Evolutionary conservation across 169 alveolate species (phyloP), one percentile per base, ranked within the genome.

Genomic region (Babesia ovis): DNA sequence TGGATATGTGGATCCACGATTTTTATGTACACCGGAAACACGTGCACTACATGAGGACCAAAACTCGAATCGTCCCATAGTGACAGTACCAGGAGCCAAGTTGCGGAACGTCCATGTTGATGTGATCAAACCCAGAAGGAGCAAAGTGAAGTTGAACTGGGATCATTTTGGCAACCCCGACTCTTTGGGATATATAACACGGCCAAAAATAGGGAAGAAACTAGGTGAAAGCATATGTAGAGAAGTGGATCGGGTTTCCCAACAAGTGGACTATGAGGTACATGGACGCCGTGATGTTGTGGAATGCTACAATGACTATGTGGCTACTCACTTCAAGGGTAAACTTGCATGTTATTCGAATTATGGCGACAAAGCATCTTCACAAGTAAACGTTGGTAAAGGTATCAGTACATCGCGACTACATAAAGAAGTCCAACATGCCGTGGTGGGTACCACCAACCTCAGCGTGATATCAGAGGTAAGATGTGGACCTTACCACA

Each of bases 111-210:
- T 25, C 18, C 37, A 41, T 54, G 41, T 68, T 9, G 41, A 25
- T 31, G 41, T 35, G 18, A 22, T 22, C 11, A 59, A 64, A 14
- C 72, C 68, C 1, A 45, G 25, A 1, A 8, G 43, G 4, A 59
- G 75, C 55, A 61, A 41, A 41, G 51, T 72, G 4, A 18, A 23
- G 35, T 51, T 72, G 27, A 72, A 72, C 45, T 72, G 83, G 83
- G 32, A 35, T 42, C 83, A 72, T 43, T 58, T 72, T 32, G 64
- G 42, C 32, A n/a, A 60, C 25, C 8, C 62, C 14, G 25, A 11
- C 12, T 45, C 41, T 3, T 3, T 45, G 20, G 34, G 53, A 2
- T 35, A 16, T 11, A 43, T 12, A 0, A 56, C 9, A 22, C 59
- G 42, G 16, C 37, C 74, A 4, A 37, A 56, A 14, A 29, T 16